Percentiles rank a stretch among this genome's conserved stretches.
Conservation (phyloP, 106 monocot species). For the Dendrobium catenatum region DNA sequence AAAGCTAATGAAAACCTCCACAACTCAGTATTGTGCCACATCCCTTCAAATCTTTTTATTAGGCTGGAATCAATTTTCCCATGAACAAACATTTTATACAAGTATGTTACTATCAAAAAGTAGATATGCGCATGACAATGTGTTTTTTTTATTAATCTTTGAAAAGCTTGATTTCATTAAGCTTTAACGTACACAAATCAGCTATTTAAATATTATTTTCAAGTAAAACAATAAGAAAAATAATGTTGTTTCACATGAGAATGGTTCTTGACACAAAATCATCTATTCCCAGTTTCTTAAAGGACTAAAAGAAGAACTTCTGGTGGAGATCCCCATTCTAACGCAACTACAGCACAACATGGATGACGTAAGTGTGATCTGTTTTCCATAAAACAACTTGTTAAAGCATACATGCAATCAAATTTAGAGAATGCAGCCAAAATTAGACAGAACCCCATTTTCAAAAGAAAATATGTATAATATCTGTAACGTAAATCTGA, state of each 20-base stretch:
- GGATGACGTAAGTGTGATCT: conserved; percentile 19
- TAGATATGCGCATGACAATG: not conserved
- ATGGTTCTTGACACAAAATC: not conserved
- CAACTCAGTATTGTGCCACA: not conserved
- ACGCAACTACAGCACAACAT: conserved; percentile 22
- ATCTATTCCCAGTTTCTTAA: conserved; percentile 32
- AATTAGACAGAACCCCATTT: not conserved
- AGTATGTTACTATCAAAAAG: not conserved
- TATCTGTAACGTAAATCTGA: not conserved
- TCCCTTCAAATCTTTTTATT: not conserved
- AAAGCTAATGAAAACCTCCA: not conserved
- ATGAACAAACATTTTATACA: not conserved
- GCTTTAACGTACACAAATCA: not conserved
- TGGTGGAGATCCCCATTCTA: conserved; percentile 35
- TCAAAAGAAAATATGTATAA: not conserved
- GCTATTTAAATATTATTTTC: not conserved
- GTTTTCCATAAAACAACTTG: not conserved
- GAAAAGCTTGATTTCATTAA: not conserved
- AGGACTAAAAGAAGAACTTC: conserved; percentile 28
- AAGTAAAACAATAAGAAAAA: not conserved
- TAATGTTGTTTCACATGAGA: not conserved
- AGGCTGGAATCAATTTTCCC: not conserved
- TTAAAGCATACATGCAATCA: not conserved
- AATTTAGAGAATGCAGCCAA: not conserved
- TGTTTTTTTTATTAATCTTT: not conserved